Conservation (phyloP, 441 rosid species). For the Rhodomyrtus psidioides region DNA sequence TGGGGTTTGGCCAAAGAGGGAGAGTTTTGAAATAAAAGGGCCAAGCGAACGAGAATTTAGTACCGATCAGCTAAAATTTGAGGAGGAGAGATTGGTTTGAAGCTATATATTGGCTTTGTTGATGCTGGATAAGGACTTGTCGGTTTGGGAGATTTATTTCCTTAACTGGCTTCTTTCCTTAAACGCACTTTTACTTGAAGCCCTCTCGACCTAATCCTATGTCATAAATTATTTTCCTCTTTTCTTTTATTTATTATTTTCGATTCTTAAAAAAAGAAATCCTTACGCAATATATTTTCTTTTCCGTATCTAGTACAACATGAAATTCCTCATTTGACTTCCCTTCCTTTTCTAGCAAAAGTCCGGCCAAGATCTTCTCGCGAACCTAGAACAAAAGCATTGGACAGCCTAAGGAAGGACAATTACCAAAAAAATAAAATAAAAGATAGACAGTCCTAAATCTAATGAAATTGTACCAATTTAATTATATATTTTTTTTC, state of each 20-base stretch:
- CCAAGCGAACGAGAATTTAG: background rate
- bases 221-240: background rate
- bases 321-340: background rate
- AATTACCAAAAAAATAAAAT: no score
- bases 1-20: background rate
- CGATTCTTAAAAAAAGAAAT: background rate
- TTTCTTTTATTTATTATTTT: background rate
- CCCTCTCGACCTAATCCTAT: background rate
- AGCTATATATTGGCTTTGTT: background rate
- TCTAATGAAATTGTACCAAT: no score
- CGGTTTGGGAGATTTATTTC: background rate
- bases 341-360: background rate
- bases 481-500: no score
- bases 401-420: no score
- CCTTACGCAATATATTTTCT: background rate
- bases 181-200: background rate
- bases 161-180: background rate
- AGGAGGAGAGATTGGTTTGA: background rate
- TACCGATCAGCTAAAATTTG: background rate
- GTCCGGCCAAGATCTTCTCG: background rate
- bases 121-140: background rate
- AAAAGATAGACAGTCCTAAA: no score
- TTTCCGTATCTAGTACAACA: background rate
- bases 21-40: background rate
- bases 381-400: background rate